Base-by-base conservation (phyloP, 176 grass and related monocot genomes). In the Aegilops speltoides region DNA sequence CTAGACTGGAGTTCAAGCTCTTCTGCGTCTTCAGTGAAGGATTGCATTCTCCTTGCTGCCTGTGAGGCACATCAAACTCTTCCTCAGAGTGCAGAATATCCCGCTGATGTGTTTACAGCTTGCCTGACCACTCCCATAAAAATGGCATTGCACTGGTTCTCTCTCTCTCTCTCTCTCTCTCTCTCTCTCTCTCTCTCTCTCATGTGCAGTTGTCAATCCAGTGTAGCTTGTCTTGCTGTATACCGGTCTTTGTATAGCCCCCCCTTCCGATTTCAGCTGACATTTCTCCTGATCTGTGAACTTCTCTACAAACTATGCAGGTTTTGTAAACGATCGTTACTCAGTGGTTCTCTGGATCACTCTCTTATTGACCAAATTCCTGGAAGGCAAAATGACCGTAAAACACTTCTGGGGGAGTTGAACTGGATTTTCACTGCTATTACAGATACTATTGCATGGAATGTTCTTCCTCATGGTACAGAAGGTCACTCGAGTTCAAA, bases 371-470 rank as follows among this genome's bases (percentile, higher is more conserved):
- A 99, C 52, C 84, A 90, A 94, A 96, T 99, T 57, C 97, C 97
- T 84, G 97, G 97, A 76, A 84, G 94, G 50, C 97, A 96, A 93
- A 99, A 96, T 93, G 97, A 99, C 73, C 94, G 97, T 37, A 99
- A 93, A 94, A 99, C 97, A 38, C 94, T 99, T 75, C 82, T 99
- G 34, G 97, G 97, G 28, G 97, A 99, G 80, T 84, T 99, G 45
- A 99, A 99, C 84, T 99, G 97, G 97, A 99, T 99, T 96, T 96
- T 96, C 77, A 99, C 97, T 31, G 97, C 97, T 57, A 89, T 99
- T 73, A 99, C 97, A 43, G 97, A 99, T 67, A 99, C 97, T 67
- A 94, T 99, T 76, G 97, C 97, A 48, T 99, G 97, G 97, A 99
- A 99, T 88, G 94, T 93, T 86, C 94, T 99, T 81, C 94, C 97